Evolutionary conservation across 306 rosid genomes (phyloP), one percentile per base, ranked within the genome.

Genomic region (Sphenostylis stenocarpa): DNA sequence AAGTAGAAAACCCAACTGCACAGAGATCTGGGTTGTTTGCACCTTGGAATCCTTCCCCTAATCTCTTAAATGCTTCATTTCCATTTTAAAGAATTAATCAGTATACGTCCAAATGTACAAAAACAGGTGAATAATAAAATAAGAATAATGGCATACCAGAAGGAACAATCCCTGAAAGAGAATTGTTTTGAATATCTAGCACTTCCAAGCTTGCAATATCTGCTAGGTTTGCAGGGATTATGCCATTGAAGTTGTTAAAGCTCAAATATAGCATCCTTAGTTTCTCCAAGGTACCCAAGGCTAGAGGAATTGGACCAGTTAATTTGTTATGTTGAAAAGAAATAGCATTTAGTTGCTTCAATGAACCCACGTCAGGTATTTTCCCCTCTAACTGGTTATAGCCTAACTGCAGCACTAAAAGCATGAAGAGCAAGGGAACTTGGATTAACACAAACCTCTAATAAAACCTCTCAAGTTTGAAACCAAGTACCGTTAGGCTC

Each of bases 331-430:
- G 15, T 72, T 93, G 92, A 79, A 91, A 69, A 73, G 88, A 88
- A 60, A 93, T 84, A 65, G 78, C 82, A 34, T 60, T 82, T 38
- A 91, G 87, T 82, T 77, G 87, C 83, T 80, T 84, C 87, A 86
- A 79, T 4, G 77, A 85, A 31, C 92, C 96, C 73, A 89, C 71
- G 24, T 73, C 1, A 10, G 98, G 96, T 67, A 93, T 84, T 15
- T 33, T 85, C 58, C 96, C 96, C 39, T 73, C 93, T 67, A 93
- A 83, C 82, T 83, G 86, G 79, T 93, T 93, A 77, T 85, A 87
- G 53, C 98, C 90, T 70, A 93, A 79, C 87, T 93, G 98, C 39
- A 93, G 21, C 64, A 86, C 98, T 93, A 47, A 66, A 75, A 56
- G 73, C 17, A 67, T 17, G 14, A 6, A 70, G 23, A 65, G 39